Evolutionary conservation across 1,284 basidiomycete genomes (phyloP).

Genomic region (Kalmanozyma brasiliensis): DNA sequence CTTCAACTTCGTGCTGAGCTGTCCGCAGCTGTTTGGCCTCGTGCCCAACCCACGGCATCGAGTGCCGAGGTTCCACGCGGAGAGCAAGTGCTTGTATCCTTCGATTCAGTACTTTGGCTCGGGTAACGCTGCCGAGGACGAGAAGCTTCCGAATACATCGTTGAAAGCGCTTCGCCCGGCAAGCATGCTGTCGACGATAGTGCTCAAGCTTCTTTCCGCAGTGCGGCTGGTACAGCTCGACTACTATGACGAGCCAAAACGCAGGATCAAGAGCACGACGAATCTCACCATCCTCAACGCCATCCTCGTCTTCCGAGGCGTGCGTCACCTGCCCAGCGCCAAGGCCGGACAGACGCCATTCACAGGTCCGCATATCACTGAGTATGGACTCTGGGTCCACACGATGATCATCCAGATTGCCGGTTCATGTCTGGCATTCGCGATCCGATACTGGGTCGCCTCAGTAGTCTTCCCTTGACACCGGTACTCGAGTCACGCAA

Average conservation of each 20-base stretch:
- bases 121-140: not conserved
- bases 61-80: constrained; percentile 74
- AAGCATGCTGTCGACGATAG: constrained; percentile 5
- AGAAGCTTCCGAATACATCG: constrained; percentile 18
- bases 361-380: constrained; percentile 39
- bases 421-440: constrained; percentile 58
- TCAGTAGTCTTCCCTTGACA: constrained; percentile 56
- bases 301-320: constrained; percentile 58
- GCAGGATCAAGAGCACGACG: constrained; percentile 48
- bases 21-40: constrained; percentile 92
- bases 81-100: constrained; percentile 40
- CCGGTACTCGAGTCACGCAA: not conserved
- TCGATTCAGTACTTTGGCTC: constrained; percentile 47
- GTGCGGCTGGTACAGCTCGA: constrained; percentile 46
- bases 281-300: constrained; percentile 66
- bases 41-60: constrained; percentile 94
- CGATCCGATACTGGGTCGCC: constrained; percentile 62
- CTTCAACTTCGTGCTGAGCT: constrained; percentile 94
- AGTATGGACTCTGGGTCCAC: constrained; percentile 51
- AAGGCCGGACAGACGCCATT: constrained; percentile 1
- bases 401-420: constrained; percentile 57
- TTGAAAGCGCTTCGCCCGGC: constrained; percentile 14
- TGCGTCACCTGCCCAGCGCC: constrained; percentile 7
- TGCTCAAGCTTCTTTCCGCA: constrained; percentile 31
- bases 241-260: constrained; percentile 10